These are phyloP conservation scores for Kwoniella dendrophila DNA, from an alignment of 768 basidiomycete species.

Conservation along the genomic window DNA sequence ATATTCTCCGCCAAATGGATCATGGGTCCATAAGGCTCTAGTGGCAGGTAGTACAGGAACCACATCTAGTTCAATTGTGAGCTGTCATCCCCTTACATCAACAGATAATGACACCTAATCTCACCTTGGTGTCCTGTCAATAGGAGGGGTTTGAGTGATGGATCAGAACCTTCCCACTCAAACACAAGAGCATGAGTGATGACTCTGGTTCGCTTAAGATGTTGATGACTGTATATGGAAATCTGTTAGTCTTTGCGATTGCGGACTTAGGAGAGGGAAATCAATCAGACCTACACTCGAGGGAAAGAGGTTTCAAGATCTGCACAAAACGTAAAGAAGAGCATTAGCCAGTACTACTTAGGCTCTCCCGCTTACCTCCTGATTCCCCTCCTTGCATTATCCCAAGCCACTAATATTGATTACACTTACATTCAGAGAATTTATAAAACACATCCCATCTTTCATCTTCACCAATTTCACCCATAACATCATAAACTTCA, in stretches of 20 bases:
- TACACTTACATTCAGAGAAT: slow-evolving; percentile 43
- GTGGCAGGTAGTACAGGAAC: slow-evolving; percentile 50
- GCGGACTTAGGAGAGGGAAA: not conserved
- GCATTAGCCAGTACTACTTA: not conserved
- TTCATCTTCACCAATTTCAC: slow-evolving; percentile 43
- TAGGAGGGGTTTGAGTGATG: slow-evolving; percentile 68
- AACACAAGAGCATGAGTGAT: slow-evolving; percentile 74
- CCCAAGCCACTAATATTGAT: slow-evolving; percentile 26
- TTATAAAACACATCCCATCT: slow-evolving; percentile 47
- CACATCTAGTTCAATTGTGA: slow-evolving; percentile 33
- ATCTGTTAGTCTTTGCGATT: not conserved
- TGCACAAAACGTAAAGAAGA: slow-evolving; percentile 1
- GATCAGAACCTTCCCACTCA: slow-evolving; percentile 70
- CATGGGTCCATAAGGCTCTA: slow-evolving; percentile 40
- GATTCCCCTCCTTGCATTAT: slow-evolving; percentile 5
- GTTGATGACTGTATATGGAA: slow-evolving; percentile 60
- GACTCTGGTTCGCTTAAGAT: slow-evolving; percentile 67
- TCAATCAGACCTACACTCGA: slow-evolving; percentile 60
- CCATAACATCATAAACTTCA: slow-evolving; percentile 50
- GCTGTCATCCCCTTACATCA: not conserved
- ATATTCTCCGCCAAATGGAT: slow-evolving; percentile 44
- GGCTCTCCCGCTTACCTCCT: slow-evolving; percentile 16
- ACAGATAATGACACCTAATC: not conserved
- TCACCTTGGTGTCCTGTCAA: slow-evolving; percentile 54
- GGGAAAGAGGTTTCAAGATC: slow-evolving; percentile 66